Evolutionary conservation across 306 rosid species (phyloP).

Genomic region (Oxytropis ochrocephala): DNA sequence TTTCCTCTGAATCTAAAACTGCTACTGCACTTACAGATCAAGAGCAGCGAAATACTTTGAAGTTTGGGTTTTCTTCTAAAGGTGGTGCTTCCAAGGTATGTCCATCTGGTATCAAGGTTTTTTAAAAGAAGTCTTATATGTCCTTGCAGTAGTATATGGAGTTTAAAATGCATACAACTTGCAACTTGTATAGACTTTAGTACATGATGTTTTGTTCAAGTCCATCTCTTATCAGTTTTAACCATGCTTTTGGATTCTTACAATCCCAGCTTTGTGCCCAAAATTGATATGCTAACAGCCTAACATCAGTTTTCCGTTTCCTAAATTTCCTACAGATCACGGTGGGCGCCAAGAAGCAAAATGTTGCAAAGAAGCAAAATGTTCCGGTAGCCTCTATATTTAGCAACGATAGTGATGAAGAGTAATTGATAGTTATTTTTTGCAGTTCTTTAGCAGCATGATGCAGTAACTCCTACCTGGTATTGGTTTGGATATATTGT

Average conservation of each 20-base stretch:
- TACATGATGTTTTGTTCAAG: not conserved
- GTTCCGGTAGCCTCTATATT: conserved; percentile 55
- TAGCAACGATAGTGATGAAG: conserved; percentile 64
- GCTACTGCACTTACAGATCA: conserved; percentile 70
- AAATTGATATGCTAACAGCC: not conserved
- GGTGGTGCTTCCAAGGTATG: conserved; percentile 63
- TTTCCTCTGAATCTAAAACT: conserved; percentile 47
- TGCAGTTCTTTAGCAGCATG: conserved; percentile 8
- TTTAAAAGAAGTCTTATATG: not conserved
- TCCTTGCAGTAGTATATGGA: not conserved
- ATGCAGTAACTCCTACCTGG: conserved; percentile 5
- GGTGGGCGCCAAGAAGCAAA: conserved; percentile 49
- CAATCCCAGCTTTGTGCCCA: not conserved
- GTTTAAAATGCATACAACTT: not conserved
- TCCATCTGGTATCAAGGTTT: not conserved
- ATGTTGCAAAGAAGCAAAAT: conserved; percentile 53
- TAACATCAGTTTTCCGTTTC: not conserved
- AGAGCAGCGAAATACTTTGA: conserved; percentile 79
- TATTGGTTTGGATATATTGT: conserved; percentile 8
- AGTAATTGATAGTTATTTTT: conserved; percentile 19
- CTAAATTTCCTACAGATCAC: conserved; percentile 33
- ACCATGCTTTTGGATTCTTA: not conserved
- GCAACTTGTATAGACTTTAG: not conserved
- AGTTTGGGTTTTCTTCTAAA: conserved; percentile 90
- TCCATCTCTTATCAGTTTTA: not conserved